These are phyloP conservation scores for Picochlorum sp. DNA, from an alignment of 139 green algal species.

Conservation along the genomic window DNA sequence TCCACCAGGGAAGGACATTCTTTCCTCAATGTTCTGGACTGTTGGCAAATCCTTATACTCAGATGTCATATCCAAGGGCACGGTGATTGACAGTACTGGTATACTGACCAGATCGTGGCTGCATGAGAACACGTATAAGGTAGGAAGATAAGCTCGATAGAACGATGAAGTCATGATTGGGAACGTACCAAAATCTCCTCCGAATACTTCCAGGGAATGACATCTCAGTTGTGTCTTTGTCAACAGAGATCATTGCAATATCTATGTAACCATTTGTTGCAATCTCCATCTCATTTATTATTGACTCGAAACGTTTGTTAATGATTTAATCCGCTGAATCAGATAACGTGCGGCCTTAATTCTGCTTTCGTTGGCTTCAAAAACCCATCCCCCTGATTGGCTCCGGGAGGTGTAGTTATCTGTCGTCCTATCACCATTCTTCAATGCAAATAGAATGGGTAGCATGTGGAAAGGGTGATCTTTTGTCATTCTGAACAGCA, in stretches of 20 bases:
- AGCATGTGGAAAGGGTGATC: conserved; percentile 84
- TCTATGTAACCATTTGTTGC: conserved; percentile 66
- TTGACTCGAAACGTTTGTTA: not conserved
- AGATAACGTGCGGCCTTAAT: conserved; percentile 23
- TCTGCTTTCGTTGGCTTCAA: conserved; percentile 26
- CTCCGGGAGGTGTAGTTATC: conserved; percentile 4
- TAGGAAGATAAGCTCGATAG: not conserved
- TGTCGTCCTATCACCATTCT: conserved; percentile 46
- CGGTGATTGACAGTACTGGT: conserved; percentile 32
- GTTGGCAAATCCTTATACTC: conserved; percentile 46
- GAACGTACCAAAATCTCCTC: conserved; percentile 12
- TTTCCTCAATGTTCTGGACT: conserved; percentile 38
- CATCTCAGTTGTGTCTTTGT: conserved; percentile 15
- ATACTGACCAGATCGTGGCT: conserved; percentile 12
- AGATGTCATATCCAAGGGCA: conserved; percentile 42
- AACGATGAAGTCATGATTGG: no score
- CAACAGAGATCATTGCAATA: conserved; percentile 41
- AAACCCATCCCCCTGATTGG: not conserved
- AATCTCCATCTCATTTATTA: conserved; percentile 40
- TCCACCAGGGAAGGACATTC: conserved; percentile 59
- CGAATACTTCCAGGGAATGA: conserved; percentile 20
- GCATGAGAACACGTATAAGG: not conserved
- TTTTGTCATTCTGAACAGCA: conserved; percentile 49
- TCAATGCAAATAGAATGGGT: conserved; percentile 60
- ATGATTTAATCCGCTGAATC: conserved; percentile 9